These are phyloP conservation scores for Ambrosiella xylebori DNA, from an alignment of 2,329 filamentous ascomycete genomes.

Conservation along the genomic window DNA sequence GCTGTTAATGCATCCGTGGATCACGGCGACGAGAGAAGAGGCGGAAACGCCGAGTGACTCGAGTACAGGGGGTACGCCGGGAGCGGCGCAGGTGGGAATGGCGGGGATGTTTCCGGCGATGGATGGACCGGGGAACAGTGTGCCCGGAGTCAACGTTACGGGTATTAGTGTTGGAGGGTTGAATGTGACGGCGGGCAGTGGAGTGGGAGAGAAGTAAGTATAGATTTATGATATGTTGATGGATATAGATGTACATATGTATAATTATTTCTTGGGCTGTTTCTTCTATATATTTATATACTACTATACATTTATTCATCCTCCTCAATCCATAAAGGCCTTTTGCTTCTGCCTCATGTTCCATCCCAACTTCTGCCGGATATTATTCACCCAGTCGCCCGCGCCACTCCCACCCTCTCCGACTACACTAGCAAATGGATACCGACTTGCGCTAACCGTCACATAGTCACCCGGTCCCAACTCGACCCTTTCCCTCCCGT, in stretches of 20 bases:
- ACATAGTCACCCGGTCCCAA: constrained; percentile 66
- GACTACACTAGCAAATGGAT: constrained; percentile 64
- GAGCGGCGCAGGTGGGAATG: not conserved
- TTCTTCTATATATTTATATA: not conserved
- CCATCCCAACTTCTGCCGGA: constrained; percentile 63
- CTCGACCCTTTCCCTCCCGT: constrained; percentile 78
- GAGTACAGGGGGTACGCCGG: constrained; percentile 17
- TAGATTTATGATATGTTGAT: too few relatives aligned
- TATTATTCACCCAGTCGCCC: constrained; percentile 72
- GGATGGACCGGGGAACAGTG: not conserved
- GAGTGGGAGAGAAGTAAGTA: too few relatives aligned
- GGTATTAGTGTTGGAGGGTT: too few relatives aligned
- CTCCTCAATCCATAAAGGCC: constrained; percentile 21
- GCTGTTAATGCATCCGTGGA: constrained; percentile 87
- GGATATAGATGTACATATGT: too few relatives aligned
- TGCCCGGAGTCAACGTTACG: too few relatives aligned
- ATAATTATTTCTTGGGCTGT: not conserved
- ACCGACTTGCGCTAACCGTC: constrained; percentile 63
- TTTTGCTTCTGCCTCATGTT: constrained; percentile 68
- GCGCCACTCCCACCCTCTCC: constrained; percentile 43
- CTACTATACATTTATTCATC: not conserved
- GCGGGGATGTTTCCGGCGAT: constrained; percentile 4
- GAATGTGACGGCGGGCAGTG: too few relatives aligned
- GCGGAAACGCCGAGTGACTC: constrained; percentile 44
- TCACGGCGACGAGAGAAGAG: constrained; percentile 39